phyloP scores from a whole-genome alignment of 352 stramenopile species.

The Phytopythium ostracodes region DNA sequence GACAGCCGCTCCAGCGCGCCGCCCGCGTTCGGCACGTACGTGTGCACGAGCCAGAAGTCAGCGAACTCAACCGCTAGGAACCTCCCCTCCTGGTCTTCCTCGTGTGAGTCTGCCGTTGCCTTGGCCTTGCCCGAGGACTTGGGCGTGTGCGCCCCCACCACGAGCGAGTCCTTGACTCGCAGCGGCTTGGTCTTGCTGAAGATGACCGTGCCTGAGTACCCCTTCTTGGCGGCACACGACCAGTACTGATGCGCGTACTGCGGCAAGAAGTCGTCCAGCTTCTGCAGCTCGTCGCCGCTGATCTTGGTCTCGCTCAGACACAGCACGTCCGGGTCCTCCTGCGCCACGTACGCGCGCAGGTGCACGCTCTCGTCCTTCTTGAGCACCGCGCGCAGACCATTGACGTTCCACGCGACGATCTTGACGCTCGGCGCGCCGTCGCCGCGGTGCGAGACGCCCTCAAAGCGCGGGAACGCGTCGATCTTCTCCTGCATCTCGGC shows the following conservation, averaged over 20 bases:
- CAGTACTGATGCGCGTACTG: slow-evolving; percentile 79
- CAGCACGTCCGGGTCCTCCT: slow-evolving; percentile 78
- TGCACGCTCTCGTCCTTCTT: slow-evolving; percentile 64
- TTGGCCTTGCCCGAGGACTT: slow-evolving; percentile 22
- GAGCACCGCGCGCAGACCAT: slow-evolving; percentile 72
- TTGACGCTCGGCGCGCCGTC: slow-evolving; percentile 22
- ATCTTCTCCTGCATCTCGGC: slow-evolving; percentile 41
- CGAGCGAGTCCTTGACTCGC: slow-evolving; percentile 61
- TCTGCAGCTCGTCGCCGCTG: slow-evolving; percentile 58
- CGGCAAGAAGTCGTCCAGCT: slow-evolving; percentile 68
- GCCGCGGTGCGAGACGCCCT: slow-evolving; percentile 32
- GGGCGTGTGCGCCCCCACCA: slow-evolving; percentile 34
- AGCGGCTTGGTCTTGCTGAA: slow-evolving; percentile 73
- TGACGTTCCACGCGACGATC: slow-evolving; percentile 82
- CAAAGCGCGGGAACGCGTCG: slow-evolving; percentile 41
- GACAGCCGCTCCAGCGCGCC: slow-evolving; percentile 66
- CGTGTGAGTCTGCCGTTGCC: not conserved
- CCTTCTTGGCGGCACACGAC: slow-evolving; percentile 75
- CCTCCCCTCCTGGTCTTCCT: slow-evolving; percentile 61
- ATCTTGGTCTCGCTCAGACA: slow-evolving; percentile 89
- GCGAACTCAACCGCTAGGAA: slow-evolving; percentile 77
- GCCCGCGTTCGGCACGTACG: slow-evolving; percentile 77
- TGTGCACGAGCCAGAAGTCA: slow-evolving; percentile 83
- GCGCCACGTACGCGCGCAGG: slow-evolving; percentile 66
- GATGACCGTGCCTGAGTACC: slow-evolving; percentile 69